These are phyloP conservation scores for Ustilago cynodontis DNA, from an alignment of 1,284 basidiomycete genomes.

Conservation along the genomic window DNA sequence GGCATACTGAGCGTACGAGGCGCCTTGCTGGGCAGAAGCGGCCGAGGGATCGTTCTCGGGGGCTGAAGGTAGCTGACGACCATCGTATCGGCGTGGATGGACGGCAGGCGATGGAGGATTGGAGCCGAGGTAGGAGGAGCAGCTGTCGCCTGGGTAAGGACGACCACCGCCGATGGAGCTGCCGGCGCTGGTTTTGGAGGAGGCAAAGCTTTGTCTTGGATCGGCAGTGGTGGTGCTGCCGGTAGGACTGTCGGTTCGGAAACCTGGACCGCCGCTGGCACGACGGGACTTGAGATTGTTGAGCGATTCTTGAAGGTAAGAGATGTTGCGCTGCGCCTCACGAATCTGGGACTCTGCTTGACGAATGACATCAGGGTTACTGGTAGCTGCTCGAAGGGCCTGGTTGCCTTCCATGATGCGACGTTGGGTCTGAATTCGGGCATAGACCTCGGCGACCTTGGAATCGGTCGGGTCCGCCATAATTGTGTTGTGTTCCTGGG, in stretches of 20 bases:
- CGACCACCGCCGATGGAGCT: conserved; percentile 29
- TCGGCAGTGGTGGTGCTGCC: conserved; percentile 36
- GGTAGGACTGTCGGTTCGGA: conserved; percentile 45
- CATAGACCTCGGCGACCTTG: conserved; percentile 91
- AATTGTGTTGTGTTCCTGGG: conserved; percentile 8
- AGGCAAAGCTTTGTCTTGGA: conserved; percentile 49
- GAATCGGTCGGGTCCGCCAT: conserved; percentile 74
- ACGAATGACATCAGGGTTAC: conserved; percentile 86
- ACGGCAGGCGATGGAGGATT: conserved; percentile 44
- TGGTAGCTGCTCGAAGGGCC: conserved; percentile 82
- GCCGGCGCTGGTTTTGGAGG: conserved; percentile 24
- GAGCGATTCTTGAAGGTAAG: conserved; percentile 88
- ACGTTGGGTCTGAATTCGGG: conserved; percentile 89
- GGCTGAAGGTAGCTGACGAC: conserved; percentile 46
- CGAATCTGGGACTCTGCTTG: conserved; percentile 82
- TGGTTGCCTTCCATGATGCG: conserved; percentile 90
- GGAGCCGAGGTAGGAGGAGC: conserved; percentile 48
- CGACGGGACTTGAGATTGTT: conserved; percentile 81
- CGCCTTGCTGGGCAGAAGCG: conserved; percentile 20
- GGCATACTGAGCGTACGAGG: conserved; percentile 47
- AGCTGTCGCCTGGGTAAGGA: conserved; percentile 54
- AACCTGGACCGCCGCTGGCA: conserved; percentile 70
- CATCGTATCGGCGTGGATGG: conserved; percentile 52
- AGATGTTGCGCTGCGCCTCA: conserved; percentile 85
- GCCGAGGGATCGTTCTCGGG: conserved; percentile 10